These are phyloP conservation scores for Botrytis fabae DNA, from an alignment of 2,329 filamentous ascomycete genomes.

Conservation along the genomic window DNA sequence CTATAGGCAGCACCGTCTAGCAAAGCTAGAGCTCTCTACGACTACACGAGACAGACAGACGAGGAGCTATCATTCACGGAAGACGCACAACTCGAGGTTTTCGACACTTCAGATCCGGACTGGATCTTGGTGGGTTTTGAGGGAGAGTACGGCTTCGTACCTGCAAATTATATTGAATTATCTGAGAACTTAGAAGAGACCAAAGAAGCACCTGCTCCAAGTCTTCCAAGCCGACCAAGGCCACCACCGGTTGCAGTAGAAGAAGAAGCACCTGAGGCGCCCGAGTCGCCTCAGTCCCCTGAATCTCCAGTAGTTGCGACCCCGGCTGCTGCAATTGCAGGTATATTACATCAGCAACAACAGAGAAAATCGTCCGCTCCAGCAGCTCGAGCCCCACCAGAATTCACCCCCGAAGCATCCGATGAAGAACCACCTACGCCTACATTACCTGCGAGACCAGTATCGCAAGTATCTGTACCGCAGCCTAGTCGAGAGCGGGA, in stretches of 20 bases:
- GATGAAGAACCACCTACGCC: slow-evolving; percentile 63
- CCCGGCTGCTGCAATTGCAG: slow-evolving; percentile 51
- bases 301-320: slow-evolving; percentile 26
- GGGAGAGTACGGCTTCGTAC: slow-evolving; percentile 89
- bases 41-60: slow-evolving; percentile 95
- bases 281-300: slow-evolving; percentile 14
- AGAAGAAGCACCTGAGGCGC: slow-evolving; percentile 27
- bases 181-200: slow-evolving; percentile 44
- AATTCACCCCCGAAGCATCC: slow-evolving; percentile 66
- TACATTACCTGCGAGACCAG: slow-evolving; percentile 62
- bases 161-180: slow-evolving; percentile 91
- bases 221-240: slow-evolving; percentile 41
- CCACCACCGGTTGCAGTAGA: slow-evolving; percentile 32
- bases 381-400: slow-evolving; percentile 48
- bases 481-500: slow-evolving; percentile 38
- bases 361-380: slow-evolving; percentile 36
- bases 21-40: slow-evolving; percentile 90
- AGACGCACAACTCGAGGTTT: slow-evolving; percentile 79
- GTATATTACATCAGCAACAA: slow-evolving; percentile 53
- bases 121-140: slow-evolving; percentile 91
- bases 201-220: slow-evolving; percentile 39
- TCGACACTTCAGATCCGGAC: slow-evolving; percentile 88
- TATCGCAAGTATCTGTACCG: slow-evolving; percentile 52
- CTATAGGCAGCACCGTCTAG: slow-evolving; percentile 62
- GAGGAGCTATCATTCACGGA: slow-evolving; percentile 96